Percentiles rank a stretch among this genome's conserved stretches.
Conservation (phyloP, 495 filamentous ascomycete species). For the Podospora didyma region DNA sequence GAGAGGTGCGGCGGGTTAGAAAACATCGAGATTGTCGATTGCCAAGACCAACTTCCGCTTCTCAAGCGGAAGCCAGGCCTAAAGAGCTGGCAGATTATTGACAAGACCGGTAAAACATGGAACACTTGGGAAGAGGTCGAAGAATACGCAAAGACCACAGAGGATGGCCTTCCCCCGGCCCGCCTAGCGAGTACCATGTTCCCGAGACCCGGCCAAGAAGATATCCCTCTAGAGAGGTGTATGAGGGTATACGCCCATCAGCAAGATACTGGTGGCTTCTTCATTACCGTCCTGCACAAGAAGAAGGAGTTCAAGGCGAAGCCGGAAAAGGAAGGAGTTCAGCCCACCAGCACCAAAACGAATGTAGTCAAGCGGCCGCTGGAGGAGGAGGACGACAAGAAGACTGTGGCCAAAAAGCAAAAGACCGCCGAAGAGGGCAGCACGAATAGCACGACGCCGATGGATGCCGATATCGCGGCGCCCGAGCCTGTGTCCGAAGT, state of each 20-base stretch:
- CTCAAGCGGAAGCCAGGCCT: conserved; percentile 73
- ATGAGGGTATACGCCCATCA: conserved; percentile 92
- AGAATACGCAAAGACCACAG: conserved; percentile 52
- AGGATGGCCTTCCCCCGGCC: conserved; percentile 49
- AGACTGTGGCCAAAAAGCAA: conserved; percentile 31
- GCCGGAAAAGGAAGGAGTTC: conserved; percentile 64
- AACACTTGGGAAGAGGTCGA: conserved; percentile 73
- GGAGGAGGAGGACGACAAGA: conserved; percentile 29
- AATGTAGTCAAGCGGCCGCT: conserved; percentile 21
- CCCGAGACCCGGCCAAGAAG: conserved; percentile 51
- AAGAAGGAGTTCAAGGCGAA: conserved; percentile 78
- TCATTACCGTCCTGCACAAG: conserved; percentile 94
- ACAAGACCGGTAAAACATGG: conserved; percentile 73
- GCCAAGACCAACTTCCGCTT: conserved; percentile 66
- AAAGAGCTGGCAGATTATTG: conserved; percentile 81
- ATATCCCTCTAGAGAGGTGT: conserved; percentile 79
- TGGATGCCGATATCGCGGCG: conserved; percentile 15
- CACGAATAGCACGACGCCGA: conserved; percentile 19
- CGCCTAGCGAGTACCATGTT: conserved; percentile 80
- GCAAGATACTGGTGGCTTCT: conserved; percentile 96
- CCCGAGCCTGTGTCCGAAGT: conserved; percentile 2
- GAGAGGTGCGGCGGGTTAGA: conserved; percentile 80
- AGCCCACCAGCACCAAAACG: conserved; percentile 50
- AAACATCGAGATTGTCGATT: conserved; percentile 81
- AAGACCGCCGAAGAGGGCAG: conserved; percentile 32